A percentile compares a stretch with the other conserved stretches of the same genome.
Evolutionary conservation across 768 basidiomycete species (phyloP).

Genomic region (Hypholoma sublateritium): DNA sequence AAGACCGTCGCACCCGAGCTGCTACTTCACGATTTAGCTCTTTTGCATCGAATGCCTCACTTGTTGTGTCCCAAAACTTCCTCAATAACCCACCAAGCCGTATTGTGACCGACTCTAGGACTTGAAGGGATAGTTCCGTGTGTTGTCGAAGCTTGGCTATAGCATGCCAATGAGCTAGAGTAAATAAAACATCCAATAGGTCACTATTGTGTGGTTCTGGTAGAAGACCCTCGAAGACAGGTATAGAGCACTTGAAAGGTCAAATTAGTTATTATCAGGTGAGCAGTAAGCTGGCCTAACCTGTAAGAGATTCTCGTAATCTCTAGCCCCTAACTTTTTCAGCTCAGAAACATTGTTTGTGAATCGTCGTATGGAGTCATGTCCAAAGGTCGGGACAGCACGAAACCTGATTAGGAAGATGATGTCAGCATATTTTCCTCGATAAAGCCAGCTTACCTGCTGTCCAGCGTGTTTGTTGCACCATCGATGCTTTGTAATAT

Average conservation of each 20-base stretch:
- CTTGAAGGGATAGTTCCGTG: conserved; percentile 31
- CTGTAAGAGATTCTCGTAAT: conserved; percentile 45
- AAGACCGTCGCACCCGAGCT: neutral
- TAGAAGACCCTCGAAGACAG: conserved; percentile 37
- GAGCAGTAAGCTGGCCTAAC: too few relatives aligned
- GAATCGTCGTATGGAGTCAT: conserved; percentile 33
- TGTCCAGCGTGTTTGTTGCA: conserved; percentile 13
- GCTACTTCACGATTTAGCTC: too few relatives aligned
- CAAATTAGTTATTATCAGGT: too few relatives aligned
- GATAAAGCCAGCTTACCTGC: too few relatives aligned
- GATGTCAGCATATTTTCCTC: neutral
- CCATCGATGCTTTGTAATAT: conserved; percentile 24
- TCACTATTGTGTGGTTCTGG: conserved; percentile 23
- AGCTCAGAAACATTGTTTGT: conserved; percentile 32
- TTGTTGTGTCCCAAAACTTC: conserved; percentile 18
- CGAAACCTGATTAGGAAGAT: conserved; percentile 22
- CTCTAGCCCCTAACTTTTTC: conserved; percentile 32
- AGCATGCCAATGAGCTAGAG: too few relatives aligned
- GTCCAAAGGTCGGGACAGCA: conserved; percentile 25
- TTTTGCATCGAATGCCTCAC: conserved; percentile 13
- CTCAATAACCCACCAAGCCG: conserved; percentile 24
- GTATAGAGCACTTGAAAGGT: conserved; percentile 25
- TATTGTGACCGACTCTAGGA: conserved; percentile 21
- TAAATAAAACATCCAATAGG: conserved; percentile 27
- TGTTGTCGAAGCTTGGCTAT: too few relatives aligned